Evolutionary conservation across 257 asterid species (phyloP).

Genomic region (Plantago major): DNA sequence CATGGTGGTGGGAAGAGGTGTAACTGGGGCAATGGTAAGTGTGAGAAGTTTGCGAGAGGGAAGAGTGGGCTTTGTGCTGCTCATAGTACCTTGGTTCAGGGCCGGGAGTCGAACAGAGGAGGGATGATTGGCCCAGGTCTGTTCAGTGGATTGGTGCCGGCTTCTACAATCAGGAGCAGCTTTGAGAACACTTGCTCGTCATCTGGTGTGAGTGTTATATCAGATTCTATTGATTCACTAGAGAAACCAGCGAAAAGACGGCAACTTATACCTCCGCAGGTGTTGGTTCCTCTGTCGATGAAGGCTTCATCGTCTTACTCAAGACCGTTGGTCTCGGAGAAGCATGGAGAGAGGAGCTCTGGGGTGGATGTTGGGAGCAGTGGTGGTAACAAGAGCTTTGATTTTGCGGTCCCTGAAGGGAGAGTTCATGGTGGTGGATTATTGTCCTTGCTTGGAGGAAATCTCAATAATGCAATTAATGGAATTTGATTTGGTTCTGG

Average conservation of each 20-base stretch:
- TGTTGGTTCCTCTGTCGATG: conserved; percentile 85
- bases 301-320: conserved; percentile 44
- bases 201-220: conserved; percentile 44
- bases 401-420: conserved; percentile 62
- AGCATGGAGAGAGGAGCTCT: conserved; percentile 35
- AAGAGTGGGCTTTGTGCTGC: conserved; percentile 90
- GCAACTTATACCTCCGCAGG: conserved; percentile 75
- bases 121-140: conserved; percentile 76
- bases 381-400: conserved; percentile 26
- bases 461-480: conserved; percentile 44
- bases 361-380: conserved; percentile 18
- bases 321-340: conserved; percentile 33
- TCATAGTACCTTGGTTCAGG: conserved; percentile 61
- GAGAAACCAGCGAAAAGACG: conserved; percentile 47
- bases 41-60: conserved; percentile 89
- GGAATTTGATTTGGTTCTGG: conserved; percentile 26
- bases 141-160: conserved; percentile 61
- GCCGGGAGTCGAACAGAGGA: conserved; percentile 36
- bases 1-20: conserved; percentile 98
- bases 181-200: conserved; percentile 43
- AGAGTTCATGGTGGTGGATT: conserved; percentile 97
- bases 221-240: conserved; percentile 42
- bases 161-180: conserved; percentile 29
- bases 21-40: conserved; percentile 71
- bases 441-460: conserved; percentile 72